A percentile compares a stretch with the other conserved stretches of the same genome.
Evolutionary conservation across 2,329 filamentous ascomycete species (phyloP).

Genomic region (Microdochium paspali): DNA sequence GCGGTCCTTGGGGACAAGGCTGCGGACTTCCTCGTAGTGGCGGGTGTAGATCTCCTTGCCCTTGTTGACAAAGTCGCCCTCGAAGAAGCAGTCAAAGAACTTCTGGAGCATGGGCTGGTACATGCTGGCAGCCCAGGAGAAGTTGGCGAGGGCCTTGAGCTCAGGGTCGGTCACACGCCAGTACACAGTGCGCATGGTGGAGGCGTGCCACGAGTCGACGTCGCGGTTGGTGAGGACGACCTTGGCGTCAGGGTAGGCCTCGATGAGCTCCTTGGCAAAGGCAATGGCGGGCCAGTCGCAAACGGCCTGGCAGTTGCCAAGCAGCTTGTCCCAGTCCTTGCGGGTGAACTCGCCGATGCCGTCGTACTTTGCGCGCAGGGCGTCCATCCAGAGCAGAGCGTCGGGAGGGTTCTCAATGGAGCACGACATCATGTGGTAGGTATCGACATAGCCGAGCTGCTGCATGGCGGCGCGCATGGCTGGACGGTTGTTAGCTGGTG

Average conservation of each 20-base stretch:
- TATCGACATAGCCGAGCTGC: slow-evolving; percentile 56
- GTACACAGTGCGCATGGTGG: slow-evolving; percentile 58
- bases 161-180: slow-evolving; percentile 58
- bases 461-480: slow-evolving; percentile 57
- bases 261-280: slow-evolving; percentile 61
- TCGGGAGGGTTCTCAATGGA: slow-evolving; percentile 60
- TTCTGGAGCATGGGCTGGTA: slow-evolving; percentile 63
- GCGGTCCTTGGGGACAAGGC: slow-evolving; percentile 17
- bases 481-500: slow-evolving; percentile 12
- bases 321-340: slow-evolving; percentile 59
- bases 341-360: slow-evolving; percentile 53
- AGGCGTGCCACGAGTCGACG: slow-evolving; percentile 52
- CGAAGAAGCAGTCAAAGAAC: slow-evolving; percentile 61
- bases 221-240: slow-evolving; percentile 59
- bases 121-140: slow-evolving; percentile 56
- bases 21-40: slow-evolving; percentile 18
- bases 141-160: slow-evolving; percentile 43
- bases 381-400: slow-evolving; percentile 61
- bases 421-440: slow-evolving; percentile 66
- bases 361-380: slow-evolving; percentile 48
- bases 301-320: slow-evolving; percentile 57
- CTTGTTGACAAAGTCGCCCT: slow-evolving; percentile 54
- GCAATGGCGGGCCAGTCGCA: slow-evolving; percentile 61
- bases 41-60: slow-evolving; percentile 52
- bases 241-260: slow-evolving; percentile 64